A percentile compares a stretch with the other conserved stretches of the same genome.
Evolutionary conservation across 2,329 filamentous ascomycete species (phyloP).

Genomic region (Drechslera avenae): DNA sequence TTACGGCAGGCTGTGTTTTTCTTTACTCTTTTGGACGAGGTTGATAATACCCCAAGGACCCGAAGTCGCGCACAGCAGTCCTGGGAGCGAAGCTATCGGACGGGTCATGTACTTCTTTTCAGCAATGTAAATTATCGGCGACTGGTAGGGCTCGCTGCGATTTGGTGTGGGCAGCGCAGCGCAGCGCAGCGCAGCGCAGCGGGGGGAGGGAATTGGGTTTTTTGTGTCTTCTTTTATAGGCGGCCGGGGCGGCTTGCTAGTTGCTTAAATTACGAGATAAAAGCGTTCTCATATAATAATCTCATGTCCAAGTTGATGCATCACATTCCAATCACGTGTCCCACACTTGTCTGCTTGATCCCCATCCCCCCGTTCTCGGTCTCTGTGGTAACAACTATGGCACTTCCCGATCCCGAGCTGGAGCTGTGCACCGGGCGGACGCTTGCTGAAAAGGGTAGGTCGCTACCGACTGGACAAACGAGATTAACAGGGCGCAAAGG

Average conservation of each 20-base stretch:
- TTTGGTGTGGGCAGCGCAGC: conserved; percentile 34
- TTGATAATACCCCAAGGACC: conserved; percentile 46
- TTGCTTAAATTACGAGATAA: conserved; percentile 24
- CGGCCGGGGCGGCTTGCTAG: conserved; percentile 32
- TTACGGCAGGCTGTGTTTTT: conserved; percentile 44
- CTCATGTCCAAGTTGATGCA: background rate
- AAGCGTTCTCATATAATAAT: conserved; percentile 14
- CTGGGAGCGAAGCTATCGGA: conserved; percentile 37
- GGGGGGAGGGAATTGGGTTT: no score
- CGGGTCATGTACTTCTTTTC: conserved; percentile 47
- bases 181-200: no score
- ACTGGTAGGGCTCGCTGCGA: conserved; percentile 38
- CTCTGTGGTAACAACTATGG: background rate
- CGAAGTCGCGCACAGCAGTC: conserved; percentile 33
- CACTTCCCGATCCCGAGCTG: background rate
- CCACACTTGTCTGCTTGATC: background rate
- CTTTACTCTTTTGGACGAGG: conserved; percentile 41
- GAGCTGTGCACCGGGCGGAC: background rate
- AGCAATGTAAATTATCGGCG: conserved; percentile 48
- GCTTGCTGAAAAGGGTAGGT: conserved; percentile 17
- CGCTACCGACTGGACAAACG: conserved; percentile 18
- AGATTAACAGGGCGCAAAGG: conserved; percentile 34
- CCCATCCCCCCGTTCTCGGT: background rate
- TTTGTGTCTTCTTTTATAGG: conserved; percentile 30
- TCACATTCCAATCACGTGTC: background rate